phyloP scores from a whole-genome alignment of 2,329 filamentous ascomycete genomes.

The Colletotrichum viniferum region DNA sequence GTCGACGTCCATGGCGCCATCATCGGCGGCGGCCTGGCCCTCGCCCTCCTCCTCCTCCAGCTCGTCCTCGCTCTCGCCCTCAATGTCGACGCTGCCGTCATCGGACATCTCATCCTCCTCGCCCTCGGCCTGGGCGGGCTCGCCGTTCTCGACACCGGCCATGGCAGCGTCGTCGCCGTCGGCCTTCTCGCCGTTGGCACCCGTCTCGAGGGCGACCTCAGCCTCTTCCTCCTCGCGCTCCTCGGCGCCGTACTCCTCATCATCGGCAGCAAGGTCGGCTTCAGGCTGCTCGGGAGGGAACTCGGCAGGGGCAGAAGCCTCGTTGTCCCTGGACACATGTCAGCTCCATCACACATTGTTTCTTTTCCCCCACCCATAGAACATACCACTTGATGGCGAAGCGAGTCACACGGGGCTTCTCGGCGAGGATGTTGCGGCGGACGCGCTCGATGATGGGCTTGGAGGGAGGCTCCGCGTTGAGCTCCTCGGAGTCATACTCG shows the following conservation, averaged over 20 bases:
- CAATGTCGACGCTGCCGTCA: constrained; percentile 78
- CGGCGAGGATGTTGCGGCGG: constrained; percentile 87
- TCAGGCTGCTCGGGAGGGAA: constrained; percentile 98
- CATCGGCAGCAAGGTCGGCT: constrained; percentile 84
- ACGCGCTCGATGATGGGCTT: constrained; percentile 95
- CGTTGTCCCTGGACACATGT: constrained; percentile 77
- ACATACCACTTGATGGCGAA: constrained; percentile 98
- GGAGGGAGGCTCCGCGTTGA: constrained; percentile 85
- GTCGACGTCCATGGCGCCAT: constrained; percentile 58
- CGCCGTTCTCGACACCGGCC: constrained; percentile 67
- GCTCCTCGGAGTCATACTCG: constrained; percentile 92
- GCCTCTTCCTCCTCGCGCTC: constrained; percentile 76
- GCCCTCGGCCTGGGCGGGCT: constrained; percentile 53
- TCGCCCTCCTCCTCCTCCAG: constrained; percentile 66
- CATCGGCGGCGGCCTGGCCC: constrained; percentile 37
- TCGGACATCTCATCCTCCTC: constrained; percentile 75
- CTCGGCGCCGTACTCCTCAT: constrained; percentile 89
- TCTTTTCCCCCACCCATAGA: not conserved
- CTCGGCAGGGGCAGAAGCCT: constrained; percentile 93
- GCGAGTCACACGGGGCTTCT: constrained; percentile 96
- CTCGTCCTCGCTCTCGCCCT: constrained; percentile 76
- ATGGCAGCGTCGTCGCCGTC: constrained; percentile 75
- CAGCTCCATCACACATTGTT: not conserved
- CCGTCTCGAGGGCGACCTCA: constrained; percentile 53
- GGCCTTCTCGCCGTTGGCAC: constrained; percentile 43